Percentiles rank a stretch among this genome's conserved stretches.
These are phyloP conservation scores for Crithidia sp. DNA, from an alignment of 208 protist species.

Conservation along the genomic window DNA sequence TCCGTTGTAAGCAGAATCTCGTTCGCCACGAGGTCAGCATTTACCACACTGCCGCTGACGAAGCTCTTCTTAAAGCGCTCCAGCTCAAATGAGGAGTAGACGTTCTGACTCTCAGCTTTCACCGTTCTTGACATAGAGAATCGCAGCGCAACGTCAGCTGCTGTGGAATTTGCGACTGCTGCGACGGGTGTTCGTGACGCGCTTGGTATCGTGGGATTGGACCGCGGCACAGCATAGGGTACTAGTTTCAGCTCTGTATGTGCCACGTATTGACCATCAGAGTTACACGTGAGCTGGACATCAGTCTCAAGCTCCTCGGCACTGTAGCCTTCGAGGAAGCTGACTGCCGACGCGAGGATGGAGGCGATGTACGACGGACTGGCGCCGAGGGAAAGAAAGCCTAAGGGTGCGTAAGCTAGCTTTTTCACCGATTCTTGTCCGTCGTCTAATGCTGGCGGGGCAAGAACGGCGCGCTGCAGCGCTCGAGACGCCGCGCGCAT, in stretches of 20 bases:
- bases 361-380: conserved; percentile 23
- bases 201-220: too few relatives aligned
- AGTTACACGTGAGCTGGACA: conserved; percentile 15
- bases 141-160: not conserved
- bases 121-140: conserved; percentile 22
- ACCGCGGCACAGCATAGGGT: conserved; percentile 23
- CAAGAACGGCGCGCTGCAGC: not conserved
- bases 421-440: conserved; percentile 40
- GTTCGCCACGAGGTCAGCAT: conserved; percentile 17
- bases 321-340: conserved; percentile 59
- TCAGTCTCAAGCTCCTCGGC: conserved; percentile 44
- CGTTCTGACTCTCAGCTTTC: not conserved
- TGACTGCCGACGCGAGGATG: conserved; percentile 52
- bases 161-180: not conserved
- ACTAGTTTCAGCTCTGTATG: conserved; percentile 47
- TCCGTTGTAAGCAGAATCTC: conserved; percentile 29
- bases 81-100: conserved; percentile 1
- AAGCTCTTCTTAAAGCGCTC: conserved; percentile 16
- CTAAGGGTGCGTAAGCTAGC: conserved; percentile 47
- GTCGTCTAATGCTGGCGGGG: conserved; percentile 15
- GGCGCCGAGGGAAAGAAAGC: conserved; percentile 39
- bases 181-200: too few relatives aligned
- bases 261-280: conserved; percentile 17
- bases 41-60: not conserved
- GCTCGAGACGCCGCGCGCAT: conserved; percentile 13